Percentiles rank a stretch among this genome's conserved stretches.
phyloP scores from a whole-genome alignment of 352 stramenopile species.

The Globisporangium cylindrosporum region DNA sequence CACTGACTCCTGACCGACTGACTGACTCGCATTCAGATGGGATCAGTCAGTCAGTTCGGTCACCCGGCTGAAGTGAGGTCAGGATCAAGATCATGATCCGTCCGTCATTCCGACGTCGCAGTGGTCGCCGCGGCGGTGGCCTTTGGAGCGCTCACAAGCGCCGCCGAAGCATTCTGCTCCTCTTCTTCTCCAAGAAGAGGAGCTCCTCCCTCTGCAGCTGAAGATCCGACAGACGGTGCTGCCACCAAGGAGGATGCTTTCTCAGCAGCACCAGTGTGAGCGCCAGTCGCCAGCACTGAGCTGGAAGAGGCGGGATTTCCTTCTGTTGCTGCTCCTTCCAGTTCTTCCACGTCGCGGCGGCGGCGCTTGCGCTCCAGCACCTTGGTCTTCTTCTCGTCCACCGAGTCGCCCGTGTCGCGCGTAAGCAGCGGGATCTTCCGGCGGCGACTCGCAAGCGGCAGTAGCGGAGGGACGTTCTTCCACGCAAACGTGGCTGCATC shows the following conservation, averaged over 20 bases:
- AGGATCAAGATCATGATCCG: too few relatives aligned
- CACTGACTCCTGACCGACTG: background rate
- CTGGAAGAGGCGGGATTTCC: background rate
- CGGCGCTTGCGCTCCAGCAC: constrained; percentile 74
- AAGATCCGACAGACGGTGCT: background rate
- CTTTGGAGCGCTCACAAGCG: background rate
- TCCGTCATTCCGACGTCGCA: background rate
- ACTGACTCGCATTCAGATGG: background rate
- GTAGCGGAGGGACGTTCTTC: constrained; percentile 57
- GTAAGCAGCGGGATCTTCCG: constrained; percentile 62
- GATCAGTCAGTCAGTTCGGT: background rate
- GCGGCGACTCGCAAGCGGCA: constrained; percentile 49
- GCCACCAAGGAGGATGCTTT: background rate
- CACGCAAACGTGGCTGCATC: constrained; percentile 25
- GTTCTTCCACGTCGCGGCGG: constrained; percentile 33
- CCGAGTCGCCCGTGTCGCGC: constrained; percentile 72
- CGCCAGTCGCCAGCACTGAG: background rate
- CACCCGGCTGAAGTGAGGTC: background rate
- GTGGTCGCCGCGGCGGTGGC: background rate
- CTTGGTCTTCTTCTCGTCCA: constrained; percentile 76
- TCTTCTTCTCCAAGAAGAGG: background rate
- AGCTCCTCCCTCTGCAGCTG: background rate
- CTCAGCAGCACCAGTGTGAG: background rate
- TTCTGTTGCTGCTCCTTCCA: constrained; percentile 4
- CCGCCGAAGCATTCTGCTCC: background rate